Evolutionary conservation across 2,329 filamentous ascomycete genomes (phyloP).

Genomic region (Teratosphaeria gauchensis): DNA sequence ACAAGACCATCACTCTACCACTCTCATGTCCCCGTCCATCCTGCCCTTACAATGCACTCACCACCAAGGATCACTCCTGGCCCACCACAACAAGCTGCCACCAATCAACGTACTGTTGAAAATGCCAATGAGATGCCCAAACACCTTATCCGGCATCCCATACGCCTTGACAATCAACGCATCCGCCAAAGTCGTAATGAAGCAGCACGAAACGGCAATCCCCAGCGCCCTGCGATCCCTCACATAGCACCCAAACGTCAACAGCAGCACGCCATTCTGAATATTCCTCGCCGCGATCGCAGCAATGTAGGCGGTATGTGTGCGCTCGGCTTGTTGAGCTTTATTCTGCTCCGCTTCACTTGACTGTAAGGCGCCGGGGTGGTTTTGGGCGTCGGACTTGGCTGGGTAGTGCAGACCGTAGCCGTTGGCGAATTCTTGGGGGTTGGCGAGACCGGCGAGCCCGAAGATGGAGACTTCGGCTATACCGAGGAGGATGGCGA

Average conservation of each 20-base stretch:
- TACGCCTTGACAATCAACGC: conserved; percentile 20
- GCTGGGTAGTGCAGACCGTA: conserved; percentile 22
- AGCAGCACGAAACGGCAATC: conserved; percentile 14
- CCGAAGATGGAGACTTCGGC: conserved; percentile 25
- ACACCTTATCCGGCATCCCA: conserved; percentile 16
- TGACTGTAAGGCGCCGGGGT: conserved; percentile 7
- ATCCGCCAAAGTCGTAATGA: conserved; percentile 23
- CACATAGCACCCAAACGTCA: conserved; percentile 23
- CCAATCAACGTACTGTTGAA: conserved; percentile 20
- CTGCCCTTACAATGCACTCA: background rate
- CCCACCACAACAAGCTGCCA: conserved; percentile 22
- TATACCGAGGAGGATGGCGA: conserved; percentile 26
- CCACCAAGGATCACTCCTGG: conserved; percentile 11
- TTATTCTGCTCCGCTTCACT: conserved; percentile 1
- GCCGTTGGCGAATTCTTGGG: conserved; percentile 22
- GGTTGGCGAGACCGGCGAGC: conserved; percentile 26
- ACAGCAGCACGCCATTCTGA: conserved; percentile 21
- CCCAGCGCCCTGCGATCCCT: conserved; percentile 23
- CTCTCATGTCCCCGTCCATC: background rate
- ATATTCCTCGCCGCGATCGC: conserved; percentile 24
- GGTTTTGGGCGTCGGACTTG: background rate
- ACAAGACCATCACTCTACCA: too few relatives aligned
- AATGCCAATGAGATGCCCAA: conserved; percentile 21
- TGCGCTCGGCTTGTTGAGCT: conserved; percentile 9
- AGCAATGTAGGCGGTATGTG: conserved; percentile 17